These are phyloP conservation scores for Penicillium sumatraense DNA, from an alignment of 2,329 filamentous ascomycete genomes.

Conservation along the genomic window DNA sequence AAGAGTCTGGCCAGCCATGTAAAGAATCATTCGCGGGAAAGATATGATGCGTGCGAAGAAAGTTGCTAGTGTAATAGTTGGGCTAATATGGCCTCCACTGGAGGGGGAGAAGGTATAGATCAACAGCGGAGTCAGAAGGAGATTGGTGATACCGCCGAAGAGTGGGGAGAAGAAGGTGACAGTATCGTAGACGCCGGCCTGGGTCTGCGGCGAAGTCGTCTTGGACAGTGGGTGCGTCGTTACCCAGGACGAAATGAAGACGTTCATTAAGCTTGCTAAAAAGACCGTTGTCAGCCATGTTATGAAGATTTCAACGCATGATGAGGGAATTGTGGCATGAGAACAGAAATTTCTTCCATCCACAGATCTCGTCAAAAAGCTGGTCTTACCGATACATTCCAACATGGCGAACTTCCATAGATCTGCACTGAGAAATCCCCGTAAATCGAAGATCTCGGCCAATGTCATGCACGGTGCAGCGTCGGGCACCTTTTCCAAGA, in stretches of 20 bases:
- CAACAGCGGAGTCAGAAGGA: conserved; percentile 51
- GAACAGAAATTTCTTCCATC: background rate
- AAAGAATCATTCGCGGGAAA: conserved; percentile 54
- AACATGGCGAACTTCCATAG: conserved; percentile 49
- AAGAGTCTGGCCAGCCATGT: conserved; percentile 51
- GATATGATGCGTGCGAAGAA: conserved; percentile 57
- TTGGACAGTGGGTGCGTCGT: conserved; percentile 23
- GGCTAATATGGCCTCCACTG: conserved; percentile 59
- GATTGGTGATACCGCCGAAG: conserved; percentile 46
- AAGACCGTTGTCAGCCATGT: conserved; percentile 2
- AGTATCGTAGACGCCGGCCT: conserved; percentile 35
- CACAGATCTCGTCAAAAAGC: background rate
- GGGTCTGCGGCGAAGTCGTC: conserved; percentile 11
- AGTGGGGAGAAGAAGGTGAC: conserved; percentile 35
- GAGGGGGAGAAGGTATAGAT: conserved; percentile 56
- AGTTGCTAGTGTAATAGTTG: conserved; percentile 58
- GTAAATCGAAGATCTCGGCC: conserved; percentile 39
- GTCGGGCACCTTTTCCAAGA: conserved; percentile 43
- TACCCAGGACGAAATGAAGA: conserved; percentile 31
- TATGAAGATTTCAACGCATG: background rate
- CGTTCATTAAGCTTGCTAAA: conserved; percentile 33
- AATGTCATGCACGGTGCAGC: conserved; percentile 48
- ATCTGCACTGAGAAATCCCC: conserved; percentile 37
- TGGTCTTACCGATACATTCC: conserved; percentile 42
- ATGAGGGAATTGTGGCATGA: background rate